These are phyloP conservation scores for Zostera marina DNA, from an alignment of 116 monocot genomes.

Conservation along the genomic window DNA sequence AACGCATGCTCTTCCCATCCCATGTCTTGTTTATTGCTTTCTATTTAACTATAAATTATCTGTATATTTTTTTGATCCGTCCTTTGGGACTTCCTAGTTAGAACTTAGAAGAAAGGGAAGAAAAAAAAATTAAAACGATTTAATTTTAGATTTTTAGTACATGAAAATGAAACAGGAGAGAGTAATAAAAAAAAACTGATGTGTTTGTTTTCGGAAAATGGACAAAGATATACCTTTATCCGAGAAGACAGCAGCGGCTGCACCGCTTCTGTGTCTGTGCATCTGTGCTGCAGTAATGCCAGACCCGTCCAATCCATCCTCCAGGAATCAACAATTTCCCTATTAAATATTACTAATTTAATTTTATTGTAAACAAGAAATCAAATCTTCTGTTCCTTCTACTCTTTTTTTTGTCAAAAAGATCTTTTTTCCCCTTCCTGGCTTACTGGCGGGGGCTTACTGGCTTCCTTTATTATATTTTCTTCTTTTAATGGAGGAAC, in stretches of 20 bases:
- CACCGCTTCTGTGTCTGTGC: neutral
- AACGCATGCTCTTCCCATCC: neutral
- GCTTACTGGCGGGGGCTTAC: too few relatives aligned
- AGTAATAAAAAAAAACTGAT: too few relatives aligned
- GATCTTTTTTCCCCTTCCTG: too few relatives aligned
- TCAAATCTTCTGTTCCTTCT: too few relatives aligned
- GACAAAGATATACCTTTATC: neutral
- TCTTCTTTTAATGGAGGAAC: neutral
- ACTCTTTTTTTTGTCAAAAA: too few relatives aligned
- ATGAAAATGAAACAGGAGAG: neutral
- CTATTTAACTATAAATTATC: neutral
- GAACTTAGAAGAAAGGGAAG: too few relatives aligned
- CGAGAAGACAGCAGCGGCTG: conserved; percentile 4
- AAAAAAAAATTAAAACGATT: neutral
- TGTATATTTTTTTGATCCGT: too few relatives aligned
- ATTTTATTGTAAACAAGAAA: neutral
- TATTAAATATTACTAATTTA: neutral
- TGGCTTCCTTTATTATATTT: too few relatives aligned
- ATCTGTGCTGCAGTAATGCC: neutral
- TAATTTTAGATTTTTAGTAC: neutral
- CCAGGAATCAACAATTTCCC: neutral
- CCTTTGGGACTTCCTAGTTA: too few relatives aligned
- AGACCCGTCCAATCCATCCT: neutral
- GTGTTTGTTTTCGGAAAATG: neutral
- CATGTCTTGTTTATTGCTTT: neutral